Evolutionary conservation across 768 basidiomycete species (phyloP).

Genomic region (Hypholoma sublateritium): DNA sequence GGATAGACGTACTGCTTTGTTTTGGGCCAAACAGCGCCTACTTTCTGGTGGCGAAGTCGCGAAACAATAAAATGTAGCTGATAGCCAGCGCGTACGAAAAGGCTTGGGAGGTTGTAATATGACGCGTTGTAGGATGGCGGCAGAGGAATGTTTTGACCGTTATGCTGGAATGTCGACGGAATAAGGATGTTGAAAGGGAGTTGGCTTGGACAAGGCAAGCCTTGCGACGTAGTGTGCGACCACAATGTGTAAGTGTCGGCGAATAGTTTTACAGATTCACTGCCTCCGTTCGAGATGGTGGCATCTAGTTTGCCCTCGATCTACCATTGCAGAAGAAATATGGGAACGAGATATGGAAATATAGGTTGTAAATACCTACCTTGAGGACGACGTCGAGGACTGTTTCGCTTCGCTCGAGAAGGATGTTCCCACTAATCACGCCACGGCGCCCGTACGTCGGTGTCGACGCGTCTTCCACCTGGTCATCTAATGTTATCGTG

Average conservation of each 20-base stretch:
- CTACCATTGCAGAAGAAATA: slow-evolving; percentile 22
- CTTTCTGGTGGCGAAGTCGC: slow-evolving; percentile 35
- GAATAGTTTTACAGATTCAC: slow-evolving; percentile 32
- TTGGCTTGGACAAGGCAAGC: slow-evolving; percentile 25
- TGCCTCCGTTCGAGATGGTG: slow-evolving; percentile 37
- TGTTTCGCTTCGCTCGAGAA: slow-evolving; percentile 36
- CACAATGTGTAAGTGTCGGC: slow-evolving; percentile 35
- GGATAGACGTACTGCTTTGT: slow-evolving; percentile 41
- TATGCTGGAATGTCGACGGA: slow-evolving; percentile 45
- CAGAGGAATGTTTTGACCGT: slow-evolving; percentile 30
- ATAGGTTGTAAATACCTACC: slow-evolving; percentile 28
- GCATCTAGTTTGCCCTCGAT: slow-evolving; percentile 42
- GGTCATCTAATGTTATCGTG: slow-evolving; percentile 45
- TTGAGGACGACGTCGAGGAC: slow-evolving; percentile 45
- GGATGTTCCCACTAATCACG: slow-evolving; percentile 41
- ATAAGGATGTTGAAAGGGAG: slow-evolving; percentile 45
- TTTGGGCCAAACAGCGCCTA: slow-evolving; percentile 43
- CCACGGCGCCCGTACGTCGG: slow-evolving; percentile 48
- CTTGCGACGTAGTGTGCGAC: slow-evolving; percentile 21
- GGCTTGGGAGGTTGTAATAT: slow-evolving; percentile 31
- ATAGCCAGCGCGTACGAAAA: slow-evolving; percentile 44
- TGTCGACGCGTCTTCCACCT: slow-evolving; percentile 34
- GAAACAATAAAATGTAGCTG: slow-evolving; percentile 42
- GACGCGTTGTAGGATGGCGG: slow-evolving; percentile 49
- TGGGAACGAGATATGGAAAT: background rate